Evolutionary conservation across 768 basidiomycete species (phyloP).

Genomic region (Strobilomyces dryophilus): DNA sequence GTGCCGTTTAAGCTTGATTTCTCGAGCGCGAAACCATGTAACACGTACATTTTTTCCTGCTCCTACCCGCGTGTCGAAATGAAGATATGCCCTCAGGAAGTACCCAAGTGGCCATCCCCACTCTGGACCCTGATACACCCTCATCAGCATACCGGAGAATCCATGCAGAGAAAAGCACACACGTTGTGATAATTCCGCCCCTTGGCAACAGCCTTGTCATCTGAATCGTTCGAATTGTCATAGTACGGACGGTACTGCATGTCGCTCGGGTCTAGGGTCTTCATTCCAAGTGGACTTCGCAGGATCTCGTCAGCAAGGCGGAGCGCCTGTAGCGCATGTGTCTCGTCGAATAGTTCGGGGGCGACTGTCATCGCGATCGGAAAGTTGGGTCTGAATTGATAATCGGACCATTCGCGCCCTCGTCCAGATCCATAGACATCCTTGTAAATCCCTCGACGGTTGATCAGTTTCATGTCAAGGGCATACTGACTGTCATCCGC

Average conservation of each 20-base stretch:
- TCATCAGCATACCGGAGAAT: slow-evolving; percentile 11
- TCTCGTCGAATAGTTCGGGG: slow-evolving; percentile 85
- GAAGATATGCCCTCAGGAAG: slow-evolving; percentile 88
- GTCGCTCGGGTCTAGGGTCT: slow-evolving; percentile 86
- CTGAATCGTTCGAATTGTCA: slow-evolving; percentile 90
- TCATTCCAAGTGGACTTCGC: slow-evolving; percentile 92
- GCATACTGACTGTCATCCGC: slow-evolving; percentile 66
- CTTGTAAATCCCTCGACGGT: slow-evolving; percentile 96
- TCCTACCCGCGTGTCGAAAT: slow-evolving; percentile 76
- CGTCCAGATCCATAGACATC: slow-evolving; percentile 90
- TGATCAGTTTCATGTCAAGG: slow-evolving; percentile 65
- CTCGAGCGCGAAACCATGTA: background rate
- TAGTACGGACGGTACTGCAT: slow-evolving; percentile 87
- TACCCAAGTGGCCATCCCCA: slow-evolving; percentile 97
- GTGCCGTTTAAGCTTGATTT: background rate
- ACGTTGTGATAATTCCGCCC: slow-evolving; percentile 95
- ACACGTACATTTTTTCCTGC: slow-evolving; percentile 64
- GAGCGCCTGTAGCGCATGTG: slow-evolving; percentile 76
- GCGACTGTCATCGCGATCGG: slow-evolving; percentile 97
- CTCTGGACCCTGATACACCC: slow-evolving; percentile 65
- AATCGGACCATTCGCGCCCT: slow-evolving; percentile 94
- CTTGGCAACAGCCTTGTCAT: slow-evolving; percentile 82
- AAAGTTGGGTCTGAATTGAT: slow-evolving; percentile 92
- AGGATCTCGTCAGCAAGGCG: slow-evolving; percentile 76
- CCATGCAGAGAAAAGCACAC: slow-evolving; percentile 16